phyloP scores from a whole-genome alignment of 176 grass and related monocot species.

The Carex pumila region DNA sequence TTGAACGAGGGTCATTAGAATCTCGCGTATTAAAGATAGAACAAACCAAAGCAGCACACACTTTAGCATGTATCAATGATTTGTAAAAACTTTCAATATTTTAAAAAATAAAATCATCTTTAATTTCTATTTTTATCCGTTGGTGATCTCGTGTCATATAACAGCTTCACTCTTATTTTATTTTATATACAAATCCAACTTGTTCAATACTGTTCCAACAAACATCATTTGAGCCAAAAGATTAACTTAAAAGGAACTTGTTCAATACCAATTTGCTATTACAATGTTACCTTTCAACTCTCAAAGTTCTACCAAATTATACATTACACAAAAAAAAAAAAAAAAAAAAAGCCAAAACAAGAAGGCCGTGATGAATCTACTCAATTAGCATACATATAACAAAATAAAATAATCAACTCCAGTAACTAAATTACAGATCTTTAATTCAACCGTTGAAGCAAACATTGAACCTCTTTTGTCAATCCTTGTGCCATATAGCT shows the following conservation, averaged over 20 bases:
- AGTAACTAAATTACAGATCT: background rate
- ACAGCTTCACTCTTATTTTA: no score
- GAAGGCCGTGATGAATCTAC: background rate
- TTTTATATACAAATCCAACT: no score
- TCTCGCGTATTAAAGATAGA: no score
- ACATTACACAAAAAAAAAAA: background rate
- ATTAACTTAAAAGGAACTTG: background rate
- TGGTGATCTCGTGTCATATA: no score
- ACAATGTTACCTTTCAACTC: background rate
- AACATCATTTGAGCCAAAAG: background rate
- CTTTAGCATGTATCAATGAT: no score
- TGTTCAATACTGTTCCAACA: no score
- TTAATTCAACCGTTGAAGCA: slow-evolving; percentile 81
- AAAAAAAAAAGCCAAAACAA: background rate
- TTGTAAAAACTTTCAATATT: no score
- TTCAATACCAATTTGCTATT: background rate
- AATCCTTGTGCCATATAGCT: slow-evolving; percentile 63
- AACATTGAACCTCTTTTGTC: slow-evolving; percentile 83
- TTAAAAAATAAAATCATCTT: no score
- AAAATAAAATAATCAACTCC: no score
- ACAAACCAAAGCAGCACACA: no score
- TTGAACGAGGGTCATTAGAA: no score
- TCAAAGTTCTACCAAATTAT: background rate
- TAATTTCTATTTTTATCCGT: no score
- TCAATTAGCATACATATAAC: background rate